Evolutionary conservation across 306 rosid genomes (phyloP).

Genomic region (Vachellia collinsii): DNA sequence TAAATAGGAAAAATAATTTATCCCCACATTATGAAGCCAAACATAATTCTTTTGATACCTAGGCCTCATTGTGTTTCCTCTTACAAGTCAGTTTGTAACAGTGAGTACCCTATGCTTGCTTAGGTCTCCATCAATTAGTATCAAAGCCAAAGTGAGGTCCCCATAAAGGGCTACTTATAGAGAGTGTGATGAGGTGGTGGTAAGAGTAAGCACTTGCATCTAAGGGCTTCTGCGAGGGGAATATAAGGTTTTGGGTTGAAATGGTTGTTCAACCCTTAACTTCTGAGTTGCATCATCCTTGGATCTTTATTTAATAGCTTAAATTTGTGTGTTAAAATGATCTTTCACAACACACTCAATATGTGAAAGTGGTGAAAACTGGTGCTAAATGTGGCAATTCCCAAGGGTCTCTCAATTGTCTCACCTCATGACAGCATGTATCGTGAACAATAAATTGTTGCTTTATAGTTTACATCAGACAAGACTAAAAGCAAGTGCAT

Average conservation of each 20-base stretch:
- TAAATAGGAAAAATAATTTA: neutral
- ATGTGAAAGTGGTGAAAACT: conserved; percentile 3
- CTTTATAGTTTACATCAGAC: neutral
- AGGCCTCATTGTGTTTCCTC: neutral
- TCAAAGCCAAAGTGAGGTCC: no score
- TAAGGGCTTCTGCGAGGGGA: neutral
- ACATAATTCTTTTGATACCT: neutral
- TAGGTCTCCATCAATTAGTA: neutral
- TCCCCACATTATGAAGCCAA: neutral
- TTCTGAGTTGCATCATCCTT: neutral
- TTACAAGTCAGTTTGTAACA: neutral
- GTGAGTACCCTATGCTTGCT: neutral
- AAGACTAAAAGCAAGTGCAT: conserved; percentile 24
- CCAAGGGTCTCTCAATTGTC: neutral
- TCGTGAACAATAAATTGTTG: neutral
- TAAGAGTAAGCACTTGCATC: neutral
- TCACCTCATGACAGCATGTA: conserved; percentile 5
- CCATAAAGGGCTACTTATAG: no score
- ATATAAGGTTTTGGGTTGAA: neutral
- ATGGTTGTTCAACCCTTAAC: neutral
- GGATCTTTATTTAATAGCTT: neutral
- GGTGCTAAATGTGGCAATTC: conserved; percentile 4
- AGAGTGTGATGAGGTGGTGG: neutral
- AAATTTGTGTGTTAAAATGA: neutral
- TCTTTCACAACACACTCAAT: neutral